These are phyloP conservation scores for Tephrocybe sp. DNA, from an alignment of 768 basidiomycete genomes.

Conservation along the genomic window DNA sequence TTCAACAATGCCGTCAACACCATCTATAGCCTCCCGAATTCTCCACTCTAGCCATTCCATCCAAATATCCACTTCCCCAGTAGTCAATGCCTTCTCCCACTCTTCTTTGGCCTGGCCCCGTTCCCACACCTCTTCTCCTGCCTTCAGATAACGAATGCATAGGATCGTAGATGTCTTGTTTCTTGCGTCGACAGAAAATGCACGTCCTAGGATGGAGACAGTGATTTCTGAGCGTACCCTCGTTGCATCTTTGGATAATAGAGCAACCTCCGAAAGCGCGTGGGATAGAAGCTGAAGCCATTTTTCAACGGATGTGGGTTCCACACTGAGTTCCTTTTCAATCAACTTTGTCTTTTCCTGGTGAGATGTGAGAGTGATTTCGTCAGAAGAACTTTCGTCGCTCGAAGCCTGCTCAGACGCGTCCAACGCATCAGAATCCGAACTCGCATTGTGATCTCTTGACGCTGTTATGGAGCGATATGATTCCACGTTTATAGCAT, in stretches of 20 bases:
- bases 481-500: conserved; percentile 29
- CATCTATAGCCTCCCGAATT: conserved; percentile 43
- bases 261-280: conserved; percentile 59
- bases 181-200: conserved; percentile 50
- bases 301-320: conserved; percentile 49
- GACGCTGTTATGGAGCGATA: conserved; percentile 48
- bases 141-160: conserved; percentile 61
- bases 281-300: conserved; percentile 69
- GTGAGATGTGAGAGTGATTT: conserved; percentile 44
- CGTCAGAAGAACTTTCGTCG: conserved; percentile 34
- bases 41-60: conserved; percentile 83
- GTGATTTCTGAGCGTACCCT: conserved; percentile 71
- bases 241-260: conserved; percentile 63
- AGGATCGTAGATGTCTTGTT: conserved; percentile 50
- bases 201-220: conserved; percentile 62
- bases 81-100: conserved; percentile 65
- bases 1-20: conserved; percentile 50
- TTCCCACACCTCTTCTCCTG: conserved; percentile 73
- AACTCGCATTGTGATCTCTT: conserved; percentile 25
- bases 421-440: conserved; percentile 19
- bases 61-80: conserved; percentile 58
- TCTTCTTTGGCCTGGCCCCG: conserved; percentile 51
- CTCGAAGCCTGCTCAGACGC: conserved; percentile 16
- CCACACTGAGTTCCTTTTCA: conserved; percentile 47
- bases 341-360: conserved; percentile 58